These are phyloP conservation scores for Bipolaris gigantea DNA, from an alignment of 2,329 filamentous ascomycete species.

Conservation along the genomic window DNA sequence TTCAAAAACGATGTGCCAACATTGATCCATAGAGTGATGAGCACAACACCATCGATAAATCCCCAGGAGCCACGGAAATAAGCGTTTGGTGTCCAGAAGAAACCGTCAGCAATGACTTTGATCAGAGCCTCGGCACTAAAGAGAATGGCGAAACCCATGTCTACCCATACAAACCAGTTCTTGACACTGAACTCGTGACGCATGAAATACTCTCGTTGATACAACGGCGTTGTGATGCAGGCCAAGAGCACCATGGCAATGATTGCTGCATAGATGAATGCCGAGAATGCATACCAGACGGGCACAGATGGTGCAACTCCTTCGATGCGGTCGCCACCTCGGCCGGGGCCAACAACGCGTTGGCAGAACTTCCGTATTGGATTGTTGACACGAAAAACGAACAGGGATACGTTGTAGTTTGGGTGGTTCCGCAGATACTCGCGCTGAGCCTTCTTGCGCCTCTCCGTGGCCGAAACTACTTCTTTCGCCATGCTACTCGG, in stretches of 20 bases:
- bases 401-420: constrained; percentile 89
- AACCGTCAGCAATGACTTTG: constrained; percentile 92
- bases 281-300: constrained; percentile 91
- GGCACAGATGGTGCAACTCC: constrained; percentile 86
- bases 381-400: constrained; percentile 79
- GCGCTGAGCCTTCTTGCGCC: constrained; percentile 82
- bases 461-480: constrained; percentile 79
- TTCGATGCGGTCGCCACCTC: constrained; percentile 83
- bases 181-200: constrained; percentile 60
- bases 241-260: constrained; percentile 97
- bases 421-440: constrained; percentile 88
- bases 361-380: constrained; percentile 82
- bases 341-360: constrained; percentile 84
- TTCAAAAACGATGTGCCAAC: constrained; percentile 80
- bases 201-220: constrained; percentile 83
- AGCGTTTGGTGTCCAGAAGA: constrained; percentile 95
- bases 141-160: constrained; percentile 82
- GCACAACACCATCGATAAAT: constrained; percentile 87
- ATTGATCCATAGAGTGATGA: constrained; percentile 94
- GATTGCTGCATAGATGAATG: constrained; percentile 90
- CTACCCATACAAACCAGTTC: constrained; percentile 96
- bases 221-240: constrained; percentile 90
- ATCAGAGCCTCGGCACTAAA: constrained; percentile 86
- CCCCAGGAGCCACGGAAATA: constrained; percentile 97
- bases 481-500: constrained; percentile 87